phyloP scores from a whole-genome alignment of 306 rosid species.

The Malus sylvestris region DNA sequence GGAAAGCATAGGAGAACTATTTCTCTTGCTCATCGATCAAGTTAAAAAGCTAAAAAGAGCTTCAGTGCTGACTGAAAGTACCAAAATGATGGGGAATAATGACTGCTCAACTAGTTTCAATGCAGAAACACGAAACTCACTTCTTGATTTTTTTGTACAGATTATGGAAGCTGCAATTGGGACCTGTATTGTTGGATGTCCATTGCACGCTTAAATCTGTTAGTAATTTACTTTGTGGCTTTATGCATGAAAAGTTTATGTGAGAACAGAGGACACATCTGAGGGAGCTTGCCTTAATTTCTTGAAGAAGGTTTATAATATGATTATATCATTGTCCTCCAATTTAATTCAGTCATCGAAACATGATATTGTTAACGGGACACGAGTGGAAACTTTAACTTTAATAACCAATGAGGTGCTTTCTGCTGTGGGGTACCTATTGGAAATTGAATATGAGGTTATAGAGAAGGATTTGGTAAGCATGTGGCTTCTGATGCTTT shows the following conservation, averaged over 20 bases:
- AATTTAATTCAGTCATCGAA: no score
- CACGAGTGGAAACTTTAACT: no score
- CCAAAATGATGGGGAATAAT: slow-evolving; percentile 27
- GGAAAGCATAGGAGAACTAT: slow-evolving; percentile 56
- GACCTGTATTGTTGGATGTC: slow-evolving; percentile 33
- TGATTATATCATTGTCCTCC: slow-evolving; percentile 39
- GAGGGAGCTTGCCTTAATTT: slow-evolving; percentile 66
- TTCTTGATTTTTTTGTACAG: slow-evolving; percentile 59
- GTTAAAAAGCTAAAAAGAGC: slow-evolving; percentile 50
- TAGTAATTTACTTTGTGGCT: slow-evolving; percentile 53
- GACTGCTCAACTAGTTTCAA: slow-evolving; percentile 27
- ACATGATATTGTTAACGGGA: no score
- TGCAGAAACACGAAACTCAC: slow-evolving; percentile 53
- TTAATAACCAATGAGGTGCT: no score
- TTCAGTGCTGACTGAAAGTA: slow-evolving; percentile 26
- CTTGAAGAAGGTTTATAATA: slow-evolving; percentile 56
- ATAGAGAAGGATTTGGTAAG: no score
- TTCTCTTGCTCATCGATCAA: slow-evolving; percentile 46
- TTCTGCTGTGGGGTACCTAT: no score
- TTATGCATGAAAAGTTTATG: slow-evolving; percentile 71
- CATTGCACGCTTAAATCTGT: slow-evolving; percentile 52
- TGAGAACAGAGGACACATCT: slow-evolving; percentile 72
- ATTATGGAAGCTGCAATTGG: slow-evolving; percentile 50
- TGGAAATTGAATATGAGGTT: no score
- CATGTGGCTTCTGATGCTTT: no score